Evolutionary conservation across 495 filamentous ascomycete genomes (phyloP), one percentile per base, ranked within the genome.

Genomic region (Tirmania nivea): DNA sequence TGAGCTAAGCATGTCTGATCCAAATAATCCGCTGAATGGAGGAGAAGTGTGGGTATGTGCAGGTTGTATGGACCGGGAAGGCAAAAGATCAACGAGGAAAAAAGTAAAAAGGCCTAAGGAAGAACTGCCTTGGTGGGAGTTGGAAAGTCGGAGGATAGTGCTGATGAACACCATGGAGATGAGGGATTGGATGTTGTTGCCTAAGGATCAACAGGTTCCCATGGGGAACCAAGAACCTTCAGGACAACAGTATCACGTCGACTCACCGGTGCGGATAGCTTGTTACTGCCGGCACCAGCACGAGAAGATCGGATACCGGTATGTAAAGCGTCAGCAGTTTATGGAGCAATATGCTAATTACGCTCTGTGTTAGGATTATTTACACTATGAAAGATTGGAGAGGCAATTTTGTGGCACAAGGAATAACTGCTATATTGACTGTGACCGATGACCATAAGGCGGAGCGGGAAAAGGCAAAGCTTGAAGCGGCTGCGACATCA

Each of bases 391-490:
- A 87, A 61, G 84, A 93, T 69, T 74, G 80, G 57, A 60, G 73
- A 52, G 79, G 76, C 61, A 77, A 78, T 45, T 67, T 92, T 19
- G 66, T 94, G 50, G 82, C 86, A 17, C 89, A 96, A 61, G 75
- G 76, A n/a, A 80, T 94, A 25, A 86, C 85, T 6, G 75, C 77
- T 35, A 80, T 85, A 0, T 90, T 94, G 53, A 81, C 94, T 73
- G 94, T 96, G 60, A 95, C 89, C 1, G 89, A 96, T 66, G 88
- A 96, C 63, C 89, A 96, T 69, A 96, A 96, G 66, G 88, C 85
- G 3, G 79, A 83, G 55, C 54, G 58, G 3, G 53, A 58, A 10
- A 57, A 57, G 34, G 36, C 59, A 35, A 39, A 58, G 35, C 52
- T 61, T 19, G 39, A 45, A 19, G 39, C 39, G 25, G 34, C 55